A percentile compares a stretch with the other conserved stretches of the same genome.
phyloP scores from a whole-genome alignment of 1,139 yeast species.

The Wickerhamomyces sp. region DNA sequence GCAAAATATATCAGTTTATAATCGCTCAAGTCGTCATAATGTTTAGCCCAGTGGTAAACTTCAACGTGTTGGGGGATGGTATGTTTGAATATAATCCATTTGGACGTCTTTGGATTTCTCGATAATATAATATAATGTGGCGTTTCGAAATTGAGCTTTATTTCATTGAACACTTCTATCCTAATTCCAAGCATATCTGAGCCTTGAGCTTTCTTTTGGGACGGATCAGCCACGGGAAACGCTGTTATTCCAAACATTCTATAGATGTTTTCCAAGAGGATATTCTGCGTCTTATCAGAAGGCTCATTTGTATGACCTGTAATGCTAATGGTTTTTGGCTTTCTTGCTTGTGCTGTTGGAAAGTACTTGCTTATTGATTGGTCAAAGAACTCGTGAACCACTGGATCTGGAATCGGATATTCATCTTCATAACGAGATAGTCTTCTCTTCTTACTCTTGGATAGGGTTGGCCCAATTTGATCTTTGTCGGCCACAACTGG shows the following conservation, averaged over 20 bases:
- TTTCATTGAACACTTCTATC: slow-evolving; percentile 37
- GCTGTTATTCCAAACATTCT: slow-evolving; percentile 42
- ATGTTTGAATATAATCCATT: slow-evolving; percentile 38
- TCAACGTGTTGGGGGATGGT: slow-evolving; percentile 40
- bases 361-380: slow-evolving; percentile 26
- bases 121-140: slow-evolving; percentile 42
- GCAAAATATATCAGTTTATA: slow-evolving; percentile 11
- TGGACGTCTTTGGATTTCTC: slow-evolving; percentile 26
- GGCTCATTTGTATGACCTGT: background rate
- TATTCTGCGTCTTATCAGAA: slow-evolving; percentile 16
- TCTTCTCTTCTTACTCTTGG: slow-evolving; percentile 7
- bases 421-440: slow-evolving; percentile 12
- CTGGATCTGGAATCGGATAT: slow-evolving; percentile 21
- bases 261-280: slow-evolving; percentile 35
- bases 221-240: slow-evolving; percentile 41
- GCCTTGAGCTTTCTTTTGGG: slow-evolving; percentile 8
- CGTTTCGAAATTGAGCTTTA: slow-evolving; percentile 25
- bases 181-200: slow-evolving; percentile 36
- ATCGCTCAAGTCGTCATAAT: slow-evolving; percentile 17
- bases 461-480: background rate
- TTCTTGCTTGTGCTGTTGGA: slow-evolving; percentile 19
- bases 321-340: slow-evolving; percentile 4
- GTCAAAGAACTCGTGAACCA: slow-evolving; percentile 32
- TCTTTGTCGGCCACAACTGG: background rate
- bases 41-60: slow-evolving; percentile 16